Conservation (phyloP, 148 eudicot species). For the Spergularia bocconei region DNA sequence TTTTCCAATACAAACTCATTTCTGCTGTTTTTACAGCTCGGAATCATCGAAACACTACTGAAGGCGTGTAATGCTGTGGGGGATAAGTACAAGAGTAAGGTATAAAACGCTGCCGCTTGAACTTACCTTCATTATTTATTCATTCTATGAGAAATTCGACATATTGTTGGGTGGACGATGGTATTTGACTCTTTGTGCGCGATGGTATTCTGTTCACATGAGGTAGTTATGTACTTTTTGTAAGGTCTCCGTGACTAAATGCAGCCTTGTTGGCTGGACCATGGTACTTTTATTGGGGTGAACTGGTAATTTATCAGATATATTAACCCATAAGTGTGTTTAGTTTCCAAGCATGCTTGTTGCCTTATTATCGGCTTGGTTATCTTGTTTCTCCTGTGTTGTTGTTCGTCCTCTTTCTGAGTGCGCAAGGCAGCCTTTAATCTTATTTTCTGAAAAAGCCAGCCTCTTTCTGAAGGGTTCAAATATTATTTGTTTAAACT, state of each 20-base stretch:
- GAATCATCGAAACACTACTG: slow-evolving; percentile 62
- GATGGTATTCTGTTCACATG: background rate
- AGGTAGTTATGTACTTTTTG: background rate
- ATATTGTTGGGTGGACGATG: background rate
- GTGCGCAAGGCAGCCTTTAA: no score
- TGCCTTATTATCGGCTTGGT: no score
- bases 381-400: no score
- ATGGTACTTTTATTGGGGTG: background rate
- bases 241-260: background rate
- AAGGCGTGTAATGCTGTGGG: slow-evolving; percentile 67
- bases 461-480: no score
- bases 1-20: slow-evolving; percentile 3
- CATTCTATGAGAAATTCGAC: background rate
- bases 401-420: no score
- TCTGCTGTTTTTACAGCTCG: slow-evolving; percentile 49
- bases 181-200: background rate
- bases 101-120: slow-evolving; percentile 12
- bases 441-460: no score
- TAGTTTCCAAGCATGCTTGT: background rate
- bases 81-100: slow-evolving; percentile 45
- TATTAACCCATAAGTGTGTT: background rate
- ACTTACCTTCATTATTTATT: background rate
- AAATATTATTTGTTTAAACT: no score
- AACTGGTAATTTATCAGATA: background rate
- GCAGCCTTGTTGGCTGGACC: background rate